Base-by-base conservation (phyloP, 495 filamentous ascomycete species). In the Daldinia bambusicola region DNA sequence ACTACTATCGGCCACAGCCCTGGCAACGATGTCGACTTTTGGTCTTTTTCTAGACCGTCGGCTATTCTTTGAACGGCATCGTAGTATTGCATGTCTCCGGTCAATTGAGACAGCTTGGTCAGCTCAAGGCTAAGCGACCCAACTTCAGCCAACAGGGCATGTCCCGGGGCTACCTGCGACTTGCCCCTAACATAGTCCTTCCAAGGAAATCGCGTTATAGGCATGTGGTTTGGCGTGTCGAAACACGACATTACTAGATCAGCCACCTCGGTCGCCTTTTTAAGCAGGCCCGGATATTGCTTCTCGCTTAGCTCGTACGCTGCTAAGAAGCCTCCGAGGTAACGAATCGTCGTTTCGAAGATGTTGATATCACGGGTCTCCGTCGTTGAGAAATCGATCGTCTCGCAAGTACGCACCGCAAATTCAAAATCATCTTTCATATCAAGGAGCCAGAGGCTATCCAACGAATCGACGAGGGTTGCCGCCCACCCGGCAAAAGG, bases 141-240 rank as follows among this genome's bases (percentile, higher is more conserved):
- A 32, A 96, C 75, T 78, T 97, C 93, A 18, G 75, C 75, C 34
- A 84, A 66, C 5, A 85, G 66, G 55, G 76, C 74, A 22, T 75
- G 66, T 0, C 72, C 59, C 9, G 70, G 56, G 0, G 93, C 91
- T 9, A 89, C 74, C 50, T 80, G 75, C n/a, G 71, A 53, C 37
- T 75, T 57, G 20, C 68, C 57, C 26, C 61, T 70, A 7, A 56
- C 64, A 53, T 76, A 78, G 0, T 86, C 84, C 78, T 91, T 93
- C 78, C 85, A 91, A 9, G 91, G 87, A 22, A 90, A 81, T 70
- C 87, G 89, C 2, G 92, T 89, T 26, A 90, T 78, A 4, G 93
- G 93, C 93, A 97, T 95, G 55, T 90, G 86, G 74, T 97, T 97
- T 0, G 93, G 92, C 6, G 93, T 96, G 76, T 97, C 93, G 80